These are phyloP conservation scores for Pistacia atlantica DNA, from an alignment of 345 rosid genomes.

Conservation along the genomic window DNA sequence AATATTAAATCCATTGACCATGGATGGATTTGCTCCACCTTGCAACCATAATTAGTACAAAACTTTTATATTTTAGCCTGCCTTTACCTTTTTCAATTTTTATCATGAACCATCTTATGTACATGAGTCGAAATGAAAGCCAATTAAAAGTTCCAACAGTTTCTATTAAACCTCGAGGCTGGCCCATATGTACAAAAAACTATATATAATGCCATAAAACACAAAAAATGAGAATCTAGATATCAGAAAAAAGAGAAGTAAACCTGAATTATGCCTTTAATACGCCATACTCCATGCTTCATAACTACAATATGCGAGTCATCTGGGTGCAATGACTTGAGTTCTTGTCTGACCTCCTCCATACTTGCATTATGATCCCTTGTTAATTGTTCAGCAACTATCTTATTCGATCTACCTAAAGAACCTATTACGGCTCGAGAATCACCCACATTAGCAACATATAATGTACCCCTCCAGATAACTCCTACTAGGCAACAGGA, in stretches of 20 bases:
- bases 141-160: not conserved
- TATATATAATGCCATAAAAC: not conserved
- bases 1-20: too few species aligned
- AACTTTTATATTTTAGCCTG: not conserved
- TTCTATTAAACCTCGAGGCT: not conserved
- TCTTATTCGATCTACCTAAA: constrained; percentile 58
- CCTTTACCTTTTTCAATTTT: too few species aligned
- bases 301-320: constrained; percentile 78
- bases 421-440: constrained; percentile 91
- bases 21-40: too few species aligned
- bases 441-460: constrained; percentile 89
- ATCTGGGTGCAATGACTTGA: constrained; percentile 82
- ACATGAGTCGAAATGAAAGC: not conserved
- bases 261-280: constrained; percentile 99
- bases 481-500: constrained; percentile 94
- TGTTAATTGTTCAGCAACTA: constrained; percentile 83
- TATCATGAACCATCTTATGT: not conserved
- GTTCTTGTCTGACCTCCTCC: constrained; percentile 93
- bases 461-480: constrained; percentile 78
- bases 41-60: not conserved
- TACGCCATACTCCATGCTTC: constrained; percentile 96
- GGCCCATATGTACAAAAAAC: constrained; percentile 1
- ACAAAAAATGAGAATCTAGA: constrained; percentile 2
- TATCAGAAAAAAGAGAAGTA: constrained; percentile 13
- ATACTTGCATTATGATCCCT: constrained; percentile 82